Percentiles rank a stretch among this genome's conserved stretches.
These are phyloP conservation scores for Paraphaeosphaeria minitans DNA, from an alignment of 2,329 filamentous ascomycete species.

Conservation along the genomic window DNA sequence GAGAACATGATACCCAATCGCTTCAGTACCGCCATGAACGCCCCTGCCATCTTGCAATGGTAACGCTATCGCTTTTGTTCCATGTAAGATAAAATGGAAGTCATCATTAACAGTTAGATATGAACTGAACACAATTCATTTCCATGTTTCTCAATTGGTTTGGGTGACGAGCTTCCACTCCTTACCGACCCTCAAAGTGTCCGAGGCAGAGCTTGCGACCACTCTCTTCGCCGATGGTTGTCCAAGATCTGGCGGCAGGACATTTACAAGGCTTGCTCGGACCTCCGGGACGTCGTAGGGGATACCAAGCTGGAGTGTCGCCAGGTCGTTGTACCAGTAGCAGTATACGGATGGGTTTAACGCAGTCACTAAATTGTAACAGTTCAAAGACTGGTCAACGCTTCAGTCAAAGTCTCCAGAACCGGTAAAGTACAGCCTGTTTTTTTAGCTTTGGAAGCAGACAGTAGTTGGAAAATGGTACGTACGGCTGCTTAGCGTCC, in stretches of 20 bases:
- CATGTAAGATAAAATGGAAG: no score
- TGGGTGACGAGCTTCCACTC: background rate
- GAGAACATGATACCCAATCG: no score
- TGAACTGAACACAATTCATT: no score
- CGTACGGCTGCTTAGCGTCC: slow-evolving; percentile 11
- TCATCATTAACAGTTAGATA: no score
- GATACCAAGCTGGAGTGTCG: slow-evolving; percentile 10
- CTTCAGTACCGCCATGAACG: no score
- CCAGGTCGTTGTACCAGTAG: slow-evolving; percentile 12
- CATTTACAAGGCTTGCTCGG: slow-evolving; percentile 13
- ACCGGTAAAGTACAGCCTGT: slow-evolving; percentile 16
- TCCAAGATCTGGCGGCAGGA: slow-evolving; percentile 14
- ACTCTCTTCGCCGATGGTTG: background rate
- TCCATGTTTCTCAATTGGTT: background rate
- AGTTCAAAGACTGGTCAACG: slow-evolving; percentile 10
- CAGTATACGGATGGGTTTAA: background rate
- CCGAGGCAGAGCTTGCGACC: background rate
- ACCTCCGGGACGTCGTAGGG: slow-evolving; percentile 17
- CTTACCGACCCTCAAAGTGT: slow-evolving; percentile 10
- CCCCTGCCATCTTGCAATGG: no score
- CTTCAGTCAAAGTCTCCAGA: slow-evolving; percentile 15
- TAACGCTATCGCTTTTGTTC: no score
- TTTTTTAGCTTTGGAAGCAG: background rate
- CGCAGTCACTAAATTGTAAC: background rate
- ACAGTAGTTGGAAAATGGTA: background rate